Base-by-base conservation (phyloP, 208 protist genomes). In the Leishmania amazonensis region DNA sequence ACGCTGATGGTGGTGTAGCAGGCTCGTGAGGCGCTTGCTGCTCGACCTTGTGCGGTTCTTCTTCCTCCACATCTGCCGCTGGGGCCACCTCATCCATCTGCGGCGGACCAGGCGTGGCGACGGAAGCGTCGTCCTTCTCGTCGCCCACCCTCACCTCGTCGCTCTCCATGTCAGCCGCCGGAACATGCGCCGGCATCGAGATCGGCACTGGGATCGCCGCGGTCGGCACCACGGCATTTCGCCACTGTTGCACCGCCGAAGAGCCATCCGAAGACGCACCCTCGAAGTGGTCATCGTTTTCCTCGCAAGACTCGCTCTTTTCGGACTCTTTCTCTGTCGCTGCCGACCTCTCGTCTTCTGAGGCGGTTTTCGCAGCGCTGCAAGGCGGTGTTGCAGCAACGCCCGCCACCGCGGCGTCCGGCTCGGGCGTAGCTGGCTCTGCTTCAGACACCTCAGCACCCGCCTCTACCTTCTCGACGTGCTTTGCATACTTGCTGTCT, bases 281-380 rank as follows among this genome's bases (percentile, higher is more conserved):
- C 42, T 78, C 75, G 40, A 78, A 65, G 51, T 78, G 53, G 75
- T 78, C 57, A 24, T 68, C 53, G 17, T 28, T 35, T 53, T 40
- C 71, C 47, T 51, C 3, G 15, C 28, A 11, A 57, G 71, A 57
- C 35, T 31, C 38, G 35, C 57, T 45, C 53, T n/a, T 49, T 58
- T 65, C 75, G 21, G 75, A 75, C 62, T 35, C 31, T 40, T 67
- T 67, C 62, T 38, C 62, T 40, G 62, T 40, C 62, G 21, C 31
- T 40, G 15, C 62, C 62, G 62, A 35, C 62, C 2, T 31, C 31
- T 68, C 31, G 15, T 35, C 8, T 35, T 28, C 58, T 35, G 51
- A 21, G 17, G 51, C 6, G 51, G 58, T 9, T 31, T 64, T 64
- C 11, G 58, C 8, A 28, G 28, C 45, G 67, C 28, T 31, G 38